These are phyloP conservation scores for Eucalyptus urophylla DNA, from an alignment of 345 rosid species.

Conservation along the genomic window DNA sequence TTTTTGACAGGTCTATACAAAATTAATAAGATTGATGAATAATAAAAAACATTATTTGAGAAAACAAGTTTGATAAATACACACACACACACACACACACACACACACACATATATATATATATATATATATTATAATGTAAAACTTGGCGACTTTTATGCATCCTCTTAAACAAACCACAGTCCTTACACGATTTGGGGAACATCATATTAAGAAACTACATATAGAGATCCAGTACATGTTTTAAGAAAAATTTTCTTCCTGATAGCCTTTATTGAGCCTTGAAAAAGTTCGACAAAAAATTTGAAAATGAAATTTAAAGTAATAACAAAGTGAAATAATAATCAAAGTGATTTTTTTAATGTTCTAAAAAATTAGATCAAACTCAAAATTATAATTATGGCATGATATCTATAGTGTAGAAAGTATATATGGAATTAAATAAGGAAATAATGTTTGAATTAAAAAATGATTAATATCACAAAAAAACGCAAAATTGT, in stretches of 20 bases:
- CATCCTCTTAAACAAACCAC: neutral
- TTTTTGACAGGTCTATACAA: fast-evolving
- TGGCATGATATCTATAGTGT: neutral
- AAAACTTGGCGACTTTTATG: neutral
- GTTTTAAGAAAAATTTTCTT: neutral
- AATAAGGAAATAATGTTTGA: neutral
- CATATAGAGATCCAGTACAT: neutral
- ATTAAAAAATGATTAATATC: too few relatives aligned
- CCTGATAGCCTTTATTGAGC: neutral
- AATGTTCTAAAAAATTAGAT: neutral
- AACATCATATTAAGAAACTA: neutral
- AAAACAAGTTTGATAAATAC: neutral
- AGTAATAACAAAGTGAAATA: neutral
- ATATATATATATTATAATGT: neutral
- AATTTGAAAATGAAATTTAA: neutral
- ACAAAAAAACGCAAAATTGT: too few relatives aligned
- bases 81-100: too few relatives aligned
- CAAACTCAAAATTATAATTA: neutral
- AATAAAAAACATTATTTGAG: neutral
- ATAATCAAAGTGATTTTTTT: neutral
- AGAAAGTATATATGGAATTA: neutral
- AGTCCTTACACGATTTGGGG: neutral
- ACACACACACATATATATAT: too few relatives aligned
- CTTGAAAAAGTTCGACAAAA: neutral
- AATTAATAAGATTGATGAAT: neutral